These are phyloP conservation scores for Sanguinoderma infundibulare DNA, from an alignment of 1,284 basidiomycete genomes.

Conservation along the genomic window DNA sequence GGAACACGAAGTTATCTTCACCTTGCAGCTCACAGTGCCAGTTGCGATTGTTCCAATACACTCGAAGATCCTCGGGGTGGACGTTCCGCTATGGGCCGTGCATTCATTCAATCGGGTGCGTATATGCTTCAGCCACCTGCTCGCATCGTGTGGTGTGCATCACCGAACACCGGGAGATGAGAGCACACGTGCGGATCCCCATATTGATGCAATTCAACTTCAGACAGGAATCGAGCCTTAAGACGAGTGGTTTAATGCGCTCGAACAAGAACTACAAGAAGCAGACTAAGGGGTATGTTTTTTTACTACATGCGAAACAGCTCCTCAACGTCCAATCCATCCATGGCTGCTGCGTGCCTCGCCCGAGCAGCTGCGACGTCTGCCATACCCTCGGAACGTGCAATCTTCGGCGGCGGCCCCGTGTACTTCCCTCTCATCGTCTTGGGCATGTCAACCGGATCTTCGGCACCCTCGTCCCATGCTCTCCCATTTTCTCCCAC, in stretches of 20 bases:
- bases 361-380: not conserved
- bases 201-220: too few species aligned
- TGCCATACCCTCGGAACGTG: not conserved
- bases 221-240: conserved; percentile 12
- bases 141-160: too few species aligned
- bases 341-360: not conserved
- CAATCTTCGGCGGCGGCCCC: not conserved
- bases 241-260: conserved; percentile 7
- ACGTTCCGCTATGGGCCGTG: not conserved
- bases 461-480: conserved; percentile 10
- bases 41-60: conserved; percentile 5
- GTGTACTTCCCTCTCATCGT: not conserved
- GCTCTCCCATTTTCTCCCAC: conserved; percentile 1
- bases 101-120: conserved; percentile 8
- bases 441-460: not conserved
- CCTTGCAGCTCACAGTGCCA: not conserved
- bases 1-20: not conserved
- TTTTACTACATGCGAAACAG: not conserved
- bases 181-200: too few species aligned
- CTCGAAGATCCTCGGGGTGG: not conserved
- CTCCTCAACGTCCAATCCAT: not conserved
- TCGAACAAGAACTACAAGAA: conserved; percentile 1
- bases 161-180: too few species aligned
- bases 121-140: too few species aligned
- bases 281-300: not conserved